Percentiles rank a stretch among this genome's conserved stretches.
These are phyloP conservation scores for Bisporella sp. DNA, from an alignment of 2,329 filamentous ascomycete species.

Conservation along the genomic window DNA sequence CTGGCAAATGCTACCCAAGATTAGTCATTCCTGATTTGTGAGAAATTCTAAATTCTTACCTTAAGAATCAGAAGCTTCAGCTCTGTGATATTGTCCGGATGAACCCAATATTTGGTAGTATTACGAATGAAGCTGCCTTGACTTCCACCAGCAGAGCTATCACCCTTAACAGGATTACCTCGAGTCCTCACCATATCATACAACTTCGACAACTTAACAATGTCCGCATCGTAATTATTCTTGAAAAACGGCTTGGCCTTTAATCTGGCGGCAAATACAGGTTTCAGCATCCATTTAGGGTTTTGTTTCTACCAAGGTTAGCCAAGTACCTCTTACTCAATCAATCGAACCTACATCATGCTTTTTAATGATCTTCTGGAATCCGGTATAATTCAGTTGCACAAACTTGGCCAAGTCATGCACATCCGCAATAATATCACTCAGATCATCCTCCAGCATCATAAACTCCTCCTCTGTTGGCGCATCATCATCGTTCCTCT, in stretches of 20 bases:
- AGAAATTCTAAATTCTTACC: constrained; percentile 27
- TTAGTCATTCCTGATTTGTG: constrained; percentile 11
- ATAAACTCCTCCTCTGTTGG: constrained; percentile 90
- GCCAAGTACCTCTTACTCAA: background rate
- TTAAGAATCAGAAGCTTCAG: constrained; percentile 96
- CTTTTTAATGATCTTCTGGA: constrained; percentile 99
- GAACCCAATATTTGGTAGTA: constrained; percentile 99
- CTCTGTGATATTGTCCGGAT: constrained; percentile 96
- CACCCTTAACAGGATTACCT: constrained; percentile 86
- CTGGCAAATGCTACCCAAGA: constrained; percentile 67
- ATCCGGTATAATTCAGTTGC: constrained; percentile 96
- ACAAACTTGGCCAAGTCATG: constrained; percentile 98
- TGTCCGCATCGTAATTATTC: constrained; percentile 95
- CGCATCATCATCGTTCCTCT: constrained; percentile 36
- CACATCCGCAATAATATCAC: constrained; percentile 96
- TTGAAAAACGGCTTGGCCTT: constrained; percentile 98
- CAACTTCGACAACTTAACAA: constrained; percentile 88
- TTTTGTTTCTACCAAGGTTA: constrained; percentile 67
- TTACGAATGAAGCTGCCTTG: constrained; percentile 96
- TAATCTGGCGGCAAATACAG: constrained; percentile 90
- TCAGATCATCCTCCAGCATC: constrained; percentile 87
- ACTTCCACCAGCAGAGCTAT: constrained; percentile 80
- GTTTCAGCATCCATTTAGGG: constrained; percentile 79
- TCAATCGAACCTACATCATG: constrained; percentile 64
- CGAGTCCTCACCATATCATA: constrained; percentile 93